Conservation (phyloP, 78 protist genomes). For the Guillardia theta region DNA sequence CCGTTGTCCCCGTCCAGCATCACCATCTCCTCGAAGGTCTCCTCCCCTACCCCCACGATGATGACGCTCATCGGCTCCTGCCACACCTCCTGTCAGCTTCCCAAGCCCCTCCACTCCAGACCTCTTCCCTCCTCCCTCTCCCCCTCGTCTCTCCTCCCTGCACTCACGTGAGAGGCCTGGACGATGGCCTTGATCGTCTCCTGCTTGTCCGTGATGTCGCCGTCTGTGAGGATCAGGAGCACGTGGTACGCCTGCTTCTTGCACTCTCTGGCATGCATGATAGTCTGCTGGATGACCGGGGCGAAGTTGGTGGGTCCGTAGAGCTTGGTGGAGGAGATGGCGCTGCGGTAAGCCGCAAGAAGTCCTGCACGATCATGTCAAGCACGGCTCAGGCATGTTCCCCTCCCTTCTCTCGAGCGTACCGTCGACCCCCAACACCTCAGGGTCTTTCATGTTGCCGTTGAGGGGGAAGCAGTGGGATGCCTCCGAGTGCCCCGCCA, state of each 20-base stretch:
- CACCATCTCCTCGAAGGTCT: background rate
- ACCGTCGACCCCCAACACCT: background rate
- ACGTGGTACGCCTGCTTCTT: conserved; percentile 29
- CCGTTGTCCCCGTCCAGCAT: background rate
- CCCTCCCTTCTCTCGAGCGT: background rate
- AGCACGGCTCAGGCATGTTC: background rate
- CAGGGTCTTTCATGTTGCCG: background rate
- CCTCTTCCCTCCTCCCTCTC: too few species aligned
- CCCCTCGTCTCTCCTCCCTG: too few species aligned
- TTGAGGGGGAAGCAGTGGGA: background rate
- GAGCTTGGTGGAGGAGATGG: conserved; percentile 57
- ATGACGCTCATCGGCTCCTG: conserved; percentile 66
- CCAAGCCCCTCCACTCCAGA: too few species aligned
- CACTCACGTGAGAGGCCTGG: background rate
- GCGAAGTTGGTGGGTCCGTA: conserved; percentile 84
- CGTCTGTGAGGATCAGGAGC: conserved; percentile 71
- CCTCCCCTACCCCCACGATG: conserved; percentile 79
- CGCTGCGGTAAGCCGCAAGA: conserved; percentile 37
- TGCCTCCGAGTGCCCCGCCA: background rate
- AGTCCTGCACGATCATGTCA: background rate
- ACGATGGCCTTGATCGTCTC: conserved; percentile 60
- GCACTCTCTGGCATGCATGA: background rate
- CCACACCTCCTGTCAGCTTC: too few species aligned
- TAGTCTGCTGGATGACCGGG: conserved; percentile 32
- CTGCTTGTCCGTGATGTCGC: conserved; percentile 54